These are phyloP conservation scores for Asterella californica DNA, from an alignment of 225 moss, liverwort and hornwort genomes.

Conservation along the genomic window DNA sequence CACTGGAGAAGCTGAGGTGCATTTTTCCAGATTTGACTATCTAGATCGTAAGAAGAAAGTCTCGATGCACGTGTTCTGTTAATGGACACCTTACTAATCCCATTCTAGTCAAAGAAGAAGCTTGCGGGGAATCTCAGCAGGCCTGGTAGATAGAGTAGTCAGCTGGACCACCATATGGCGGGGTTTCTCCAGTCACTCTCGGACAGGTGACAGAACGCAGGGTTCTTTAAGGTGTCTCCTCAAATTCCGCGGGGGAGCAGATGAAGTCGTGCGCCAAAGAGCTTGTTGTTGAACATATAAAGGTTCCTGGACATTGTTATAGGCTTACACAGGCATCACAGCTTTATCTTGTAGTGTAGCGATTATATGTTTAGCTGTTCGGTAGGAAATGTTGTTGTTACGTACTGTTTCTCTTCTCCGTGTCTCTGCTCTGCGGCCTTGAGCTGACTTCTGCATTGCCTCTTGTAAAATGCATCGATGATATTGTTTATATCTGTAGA, in stretches of 20 bases:
- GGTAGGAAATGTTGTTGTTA: background rate
- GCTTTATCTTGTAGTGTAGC: background rate
- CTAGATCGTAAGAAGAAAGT: constrained; percentile 1
- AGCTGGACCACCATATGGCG: background rate
- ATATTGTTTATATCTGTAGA: background rate
- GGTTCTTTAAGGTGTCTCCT: background rate
- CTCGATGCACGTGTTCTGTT: background rate
- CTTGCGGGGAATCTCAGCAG: background rate
- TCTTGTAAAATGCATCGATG: background rate
- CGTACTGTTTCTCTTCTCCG: background rate
- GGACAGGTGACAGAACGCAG: background rate
- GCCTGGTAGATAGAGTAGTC: background rate
- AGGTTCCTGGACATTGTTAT: background rate
- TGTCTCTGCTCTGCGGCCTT: background rate
- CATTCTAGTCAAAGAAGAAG: constrained; percentile 5
- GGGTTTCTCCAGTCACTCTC: background rate
- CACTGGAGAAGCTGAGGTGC: constrained; percentile 88
- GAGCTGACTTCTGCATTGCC: background rate
- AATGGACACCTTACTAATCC: background rate
- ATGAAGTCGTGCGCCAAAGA: background rate
- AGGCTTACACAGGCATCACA: background rate
- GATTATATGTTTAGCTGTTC: background rate
- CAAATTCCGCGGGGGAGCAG: background rate
- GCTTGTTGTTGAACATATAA: background rate
- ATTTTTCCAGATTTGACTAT: constrained; percentile 15